Conservation (phyloP, 768 basidiomycete species). For the Naematelia aurantialba region DNA sequence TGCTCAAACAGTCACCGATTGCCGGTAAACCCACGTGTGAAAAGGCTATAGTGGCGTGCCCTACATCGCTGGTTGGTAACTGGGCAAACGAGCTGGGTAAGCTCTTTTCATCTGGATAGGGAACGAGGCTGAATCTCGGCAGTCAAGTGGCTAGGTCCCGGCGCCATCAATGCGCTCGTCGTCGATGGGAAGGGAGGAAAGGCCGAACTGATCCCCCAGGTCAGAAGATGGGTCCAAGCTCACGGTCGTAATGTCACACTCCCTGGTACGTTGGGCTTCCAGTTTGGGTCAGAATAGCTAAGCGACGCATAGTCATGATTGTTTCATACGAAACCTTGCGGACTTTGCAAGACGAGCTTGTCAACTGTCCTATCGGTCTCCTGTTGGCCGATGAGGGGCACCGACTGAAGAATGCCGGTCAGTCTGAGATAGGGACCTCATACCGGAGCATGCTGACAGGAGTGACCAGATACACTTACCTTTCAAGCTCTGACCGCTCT, state of each 20-base stretch:
- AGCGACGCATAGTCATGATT: conserved; percentile 72
- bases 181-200: conserved; percentile 91
- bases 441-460: background rate
- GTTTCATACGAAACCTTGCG: conserved; percentile 96
- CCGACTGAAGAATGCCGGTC: conserved; percentile 90
- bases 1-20: conserved; percentile 89
- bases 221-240: conserved; percentile 85
- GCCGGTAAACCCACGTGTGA: conserved; percentile 83
- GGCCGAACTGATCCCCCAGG: conserved; percentile 69
- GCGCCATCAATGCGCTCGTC: conserved; percentile 71
- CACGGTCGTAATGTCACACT: conserved; percentile 83
- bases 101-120: conserved; percentile 28
- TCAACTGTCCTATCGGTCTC: conserved; percentile 76
- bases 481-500: conserved; percentile 78
- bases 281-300: background rate
- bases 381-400: conserved; percentile 98
- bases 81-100: conserved; percentile 95
- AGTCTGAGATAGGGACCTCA: conserved; percentile 24
- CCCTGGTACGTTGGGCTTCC: conserved; percentile 60
- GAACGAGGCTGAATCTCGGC: background rate
- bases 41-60: conserved; percentile 96
- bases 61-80: conserved; percentile 92
- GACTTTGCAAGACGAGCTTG: conserved; percentile 69
- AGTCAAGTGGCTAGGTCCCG: conserved; percentile 95
- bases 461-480: conserved; percentile 68